Conservation (phyloP, 164 flowering plant species). For the Pachysandra terminalis region DNA sequence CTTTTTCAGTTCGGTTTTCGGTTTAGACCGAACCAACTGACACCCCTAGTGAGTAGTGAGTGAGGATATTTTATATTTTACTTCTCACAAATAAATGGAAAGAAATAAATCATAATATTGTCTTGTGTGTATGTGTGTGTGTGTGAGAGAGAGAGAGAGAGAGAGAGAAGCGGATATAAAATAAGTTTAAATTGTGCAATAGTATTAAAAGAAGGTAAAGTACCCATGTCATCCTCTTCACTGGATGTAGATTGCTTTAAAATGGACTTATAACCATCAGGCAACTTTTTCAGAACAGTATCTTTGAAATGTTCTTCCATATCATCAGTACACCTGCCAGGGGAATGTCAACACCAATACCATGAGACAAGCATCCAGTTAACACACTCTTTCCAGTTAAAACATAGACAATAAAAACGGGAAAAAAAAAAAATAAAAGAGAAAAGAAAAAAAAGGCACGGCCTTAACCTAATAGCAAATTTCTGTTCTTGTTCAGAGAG, state of each 20-base stretch:
- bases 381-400: no score
- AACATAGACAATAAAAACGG: no score
- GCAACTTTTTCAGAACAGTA: conserved; percentile 69
- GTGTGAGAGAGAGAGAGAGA: no score
- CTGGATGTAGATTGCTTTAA: conserved; percentile 79
- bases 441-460: not conserved
- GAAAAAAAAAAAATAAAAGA: not conserved
- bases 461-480: conserved; percentile 60
- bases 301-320: conserved; percentile 65
- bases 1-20: no score
- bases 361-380: not conserved
- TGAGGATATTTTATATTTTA: no score
- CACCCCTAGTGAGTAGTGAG: no score
- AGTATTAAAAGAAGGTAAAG: not conserved
- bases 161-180: no score
- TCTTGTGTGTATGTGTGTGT: no score
- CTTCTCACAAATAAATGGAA: no score
- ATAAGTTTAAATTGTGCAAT: not conserved
- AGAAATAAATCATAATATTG: no score
- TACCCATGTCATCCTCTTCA: conserved; percentile 97
- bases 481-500: conserved; percentile 69
- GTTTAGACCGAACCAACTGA: no score
- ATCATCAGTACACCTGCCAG: conserved; percentile 56
- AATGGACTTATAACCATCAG: conserved; percentile 67
- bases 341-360: not conserved